These are phyloP conservation scores for Nannochloris sp. DNA, from an alignment of 139 green algal species.

Conservation along the genomic window DNA sequence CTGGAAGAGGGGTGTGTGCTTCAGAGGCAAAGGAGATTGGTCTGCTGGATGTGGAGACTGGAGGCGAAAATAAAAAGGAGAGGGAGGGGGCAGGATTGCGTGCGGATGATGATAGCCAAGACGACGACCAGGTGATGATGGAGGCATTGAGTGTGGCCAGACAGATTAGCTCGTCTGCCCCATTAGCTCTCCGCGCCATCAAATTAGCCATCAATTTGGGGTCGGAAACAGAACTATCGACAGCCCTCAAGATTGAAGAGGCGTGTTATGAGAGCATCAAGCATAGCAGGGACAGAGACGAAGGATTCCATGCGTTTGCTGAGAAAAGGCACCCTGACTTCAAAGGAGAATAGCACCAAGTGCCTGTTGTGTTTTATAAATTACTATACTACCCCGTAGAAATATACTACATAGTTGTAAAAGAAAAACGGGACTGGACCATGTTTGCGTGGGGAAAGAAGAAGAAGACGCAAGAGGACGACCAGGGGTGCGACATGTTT, in stretches of 20 bases:
- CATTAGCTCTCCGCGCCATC: constrained; percentile 59
- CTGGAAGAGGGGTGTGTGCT: constrained; percentile 37
- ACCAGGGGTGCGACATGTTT: too few species aligned
- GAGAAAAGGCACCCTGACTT: constrained; percentile 75
- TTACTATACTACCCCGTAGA: too few species aligned
- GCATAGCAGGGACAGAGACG: constrained; percentile 58
- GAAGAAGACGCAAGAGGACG: too few species aligned
- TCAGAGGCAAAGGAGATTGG: constrained; percentile 31
- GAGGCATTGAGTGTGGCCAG: constrained; percentile 37
- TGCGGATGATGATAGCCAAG: constrained; percentile 9
- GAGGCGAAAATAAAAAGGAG: too few species aligned
- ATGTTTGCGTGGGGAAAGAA: too few species aligned
- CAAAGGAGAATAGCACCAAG: constrained; percentile 45
- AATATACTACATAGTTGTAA: too few species aligned
- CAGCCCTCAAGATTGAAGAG: constrained; percentile 60
- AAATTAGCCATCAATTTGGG: constrained; percentile 66
- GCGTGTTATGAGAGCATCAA: constrained; percentile 60
- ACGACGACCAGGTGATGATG: constrained; percentile 26
- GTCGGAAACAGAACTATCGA: constrained; percentile 47
- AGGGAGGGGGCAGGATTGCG: too few species aligned
- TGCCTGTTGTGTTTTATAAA: too few species aligned
- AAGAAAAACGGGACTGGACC: too few species aligned
- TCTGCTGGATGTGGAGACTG: constrained; percentile 39
- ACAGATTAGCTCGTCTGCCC: constrained; percentile 38
- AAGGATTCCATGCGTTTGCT: constrained; percentile 71